Conservation (phyloP, 2,329 filamentous ascomycete genomes). For the Calonectria hongkongensis region DNA sequence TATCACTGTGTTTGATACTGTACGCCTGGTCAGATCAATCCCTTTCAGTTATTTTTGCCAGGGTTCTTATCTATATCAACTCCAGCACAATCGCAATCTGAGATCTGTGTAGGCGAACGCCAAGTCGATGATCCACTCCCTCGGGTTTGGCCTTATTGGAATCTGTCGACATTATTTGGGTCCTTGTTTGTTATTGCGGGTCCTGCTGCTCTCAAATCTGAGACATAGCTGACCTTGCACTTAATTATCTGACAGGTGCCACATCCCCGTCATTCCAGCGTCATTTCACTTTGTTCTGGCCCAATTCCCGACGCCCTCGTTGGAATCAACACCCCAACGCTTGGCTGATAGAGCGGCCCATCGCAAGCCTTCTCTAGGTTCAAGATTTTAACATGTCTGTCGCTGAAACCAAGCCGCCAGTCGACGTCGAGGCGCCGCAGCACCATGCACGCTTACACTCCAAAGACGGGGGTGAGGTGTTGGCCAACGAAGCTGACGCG, state of each 20-base stretch:
- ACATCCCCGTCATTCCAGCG: neutral
- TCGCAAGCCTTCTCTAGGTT: neutral
- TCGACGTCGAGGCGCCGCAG: constrained; percentile 1
- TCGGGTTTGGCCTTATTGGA: neutral
- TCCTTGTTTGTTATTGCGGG: neutral
- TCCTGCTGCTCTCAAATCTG: neutral
- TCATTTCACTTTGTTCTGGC: neutral
- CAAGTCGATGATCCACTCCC: neutral
- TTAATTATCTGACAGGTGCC: neutral
- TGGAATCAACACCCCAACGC: neutral
- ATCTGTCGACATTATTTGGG: neutral
- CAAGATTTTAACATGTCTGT: neutral
- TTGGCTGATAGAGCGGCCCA: neutral
- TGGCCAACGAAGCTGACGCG: constrained; percentile 13
- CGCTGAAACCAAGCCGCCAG: neutral
- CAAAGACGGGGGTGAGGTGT: neutral
- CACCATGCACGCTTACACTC: neutral
- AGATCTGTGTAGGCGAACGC: neutral
- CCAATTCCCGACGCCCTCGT: neutral
- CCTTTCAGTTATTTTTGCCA: neutral
- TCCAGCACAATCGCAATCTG: neutral
- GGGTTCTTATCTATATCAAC: neutral
- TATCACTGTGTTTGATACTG: neutral
- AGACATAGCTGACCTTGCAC: neutral
- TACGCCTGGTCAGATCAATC: too few species aligned